These are phyloP conservation scores for Linnemannia hyalina DNA, from an alignment of 192 early-diverging fungal species.

Conservation along the genomic window DNA sequence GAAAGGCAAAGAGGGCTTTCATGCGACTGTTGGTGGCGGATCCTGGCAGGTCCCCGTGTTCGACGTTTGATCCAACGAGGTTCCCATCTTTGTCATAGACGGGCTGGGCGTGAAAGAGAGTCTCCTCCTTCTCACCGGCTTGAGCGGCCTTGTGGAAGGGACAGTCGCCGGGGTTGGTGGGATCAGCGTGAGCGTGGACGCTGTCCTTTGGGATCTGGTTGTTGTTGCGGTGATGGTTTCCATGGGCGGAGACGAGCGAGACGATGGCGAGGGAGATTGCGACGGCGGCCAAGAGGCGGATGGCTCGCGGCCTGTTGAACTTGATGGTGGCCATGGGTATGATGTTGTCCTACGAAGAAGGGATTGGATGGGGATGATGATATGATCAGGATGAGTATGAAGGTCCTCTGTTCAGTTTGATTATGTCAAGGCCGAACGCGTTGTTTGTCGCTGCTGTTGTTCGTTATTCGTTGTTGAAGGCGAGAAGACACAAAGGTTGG, in stretches of 20 bases:
- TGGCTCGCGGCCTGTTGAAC: constrained; percentile 35
- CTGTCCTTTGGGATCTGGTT: constrained; percentile 37
- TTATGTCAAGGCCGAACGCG: too few relatives aligned
- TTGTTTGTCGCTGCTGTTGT: too few relatives aligned
- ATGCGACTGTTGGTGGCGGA: constrained; percentile 36
- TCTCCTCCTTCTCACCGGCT: constrained; percentile 19
- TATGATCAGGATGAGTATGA: background rate
- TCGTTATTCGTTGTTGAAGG: too few relatives aligned
- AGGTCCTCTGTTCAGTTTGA: background rate
- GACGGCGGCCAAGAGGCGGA: constrained; percentile 19
- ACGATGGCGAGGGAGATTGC: constrained; percentile 15
- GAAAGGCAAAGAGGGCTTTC: constrained; percentile 63
- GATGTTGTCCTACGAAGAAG: background rate
- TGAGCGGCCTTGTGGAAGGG: constrained; percentile 33
- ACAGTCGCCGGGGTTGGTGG: constrained; percentile 31
- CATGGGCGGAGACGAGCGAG: constrained; percentile 35
- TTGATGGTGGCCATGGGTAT: constrained; percentile 35
- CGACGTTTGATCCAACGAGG: constrained; percentile 21
- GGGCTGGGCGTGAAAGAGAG: constrained; percentile 27
- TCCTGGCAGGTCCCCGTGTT: constrained; percentile 1
- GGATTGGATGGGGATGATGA: background rate
- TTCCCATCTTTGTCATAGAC: constrained; percentile 44
- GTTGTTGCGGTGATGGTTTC: constrained; percentile 20
- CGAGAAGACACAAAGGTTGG: too few relatives aligned
- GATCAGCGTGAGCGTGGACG: constrained; percentile 45